phyloP scores from a whole-genome alignment of 768 basidiomycete genomes.

The Rhodosporidiobolus sp. region DNA sequence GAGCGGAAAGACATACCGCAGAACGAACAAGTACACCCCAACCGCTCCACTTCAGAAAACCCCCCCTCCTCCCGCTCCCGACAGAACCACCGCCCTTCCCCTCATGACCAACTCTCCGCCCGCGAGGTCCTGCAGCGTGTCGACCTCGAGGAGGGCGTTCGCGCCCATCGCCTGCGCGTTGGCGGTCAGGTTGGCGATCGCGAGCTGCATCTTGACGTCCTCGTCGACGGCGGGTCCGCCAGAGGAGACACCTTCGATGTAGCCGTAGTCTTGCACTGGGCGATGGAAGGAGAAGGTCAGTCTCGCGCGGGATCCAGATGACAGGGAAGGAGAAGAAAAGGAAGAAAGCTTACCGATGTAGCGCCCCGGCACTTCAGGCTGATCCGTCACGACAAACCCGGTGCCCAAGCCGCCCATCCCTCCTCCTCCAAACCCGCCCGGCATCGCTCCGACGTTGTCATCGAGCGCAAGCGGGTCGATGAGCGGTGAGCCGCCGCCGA shows the following conservation, averaged over 20 bases:
- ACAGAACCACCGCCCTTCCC: constrained; percentile 16
- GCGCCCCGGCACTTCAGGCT: not conserved
- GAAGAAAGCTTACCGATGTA: not conserved
- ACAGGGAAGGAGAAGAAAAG: too few relatives aligned
- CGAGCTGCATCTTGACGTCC: constrained; percentile 15
- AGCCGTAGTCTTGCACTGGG: constrained; percentile 12
- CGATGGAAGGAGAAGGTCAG: too few relatives aligned
- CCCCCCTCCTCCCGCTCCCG: not conserved
- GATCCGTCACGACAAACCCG: constrained; percentile 20
- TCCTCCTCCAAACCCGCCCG: not conserved
- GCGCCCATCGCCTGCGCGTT: constrained; percentile 20
- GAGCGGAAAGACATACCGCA: too few relatives aligned
- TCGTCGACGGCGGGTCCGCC: not conserved
- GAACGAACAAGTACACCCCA: too few relatives aligned
- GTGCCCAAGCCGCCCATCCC: not conserved
- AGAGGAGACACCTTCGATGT: constrained; percentile 15
- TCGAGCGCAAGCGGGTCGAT: constrained; percentile 4
- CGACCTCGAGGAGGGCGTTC: constrained; percentile 19
- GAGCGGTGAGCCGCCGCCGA: not conserved
- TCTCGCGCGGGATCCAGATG: not conserved
- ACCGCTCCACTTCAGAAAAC: not conserved
- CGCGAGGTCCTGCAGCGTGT: constrained; percentile 16
- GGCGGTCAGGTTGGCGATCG: constrained; percentile 9
- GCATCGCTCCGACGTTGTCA: not conserved
- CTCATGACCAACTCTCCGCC: constrained; percentile 19